Percentiles rank a stretch among this genome's conserved stretches.
Conservation (phyloP, 805 yeast species). For the Zygosaccharomyces kombuchaensis region DNA sequence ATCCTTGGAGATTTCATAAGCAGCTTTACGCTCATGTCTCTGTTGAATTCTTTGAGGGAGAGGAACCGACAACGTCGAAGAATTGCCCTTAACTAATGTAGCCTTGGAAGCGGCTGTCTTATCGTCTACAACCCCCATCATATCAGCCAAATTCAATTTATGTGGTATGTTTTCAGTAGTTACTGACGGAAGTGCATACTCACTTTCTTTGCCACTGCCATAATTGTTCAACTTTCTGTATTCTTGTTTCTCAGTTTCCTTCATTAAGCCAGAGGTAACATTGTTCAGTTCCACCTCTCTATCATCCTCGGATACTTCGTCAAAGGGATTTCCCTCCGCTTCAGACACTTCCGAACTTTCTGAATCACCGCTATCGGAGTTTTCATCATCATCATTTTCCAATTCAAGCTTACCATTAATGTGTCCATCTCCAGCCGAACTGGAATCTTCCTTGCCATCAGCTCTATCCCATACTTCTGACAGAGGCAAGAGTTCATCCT, state of each 20-base stretch:
- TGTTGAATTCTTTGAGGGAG: constrained; percentile 81
- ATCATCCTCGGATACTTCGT: constrained; percentile 42
- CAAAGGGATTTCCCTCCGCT: constrained; percentile 33
- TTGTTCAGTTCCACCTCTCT: constrained; percentile 50
- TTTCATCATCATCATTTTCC: constrained; percentile 18
- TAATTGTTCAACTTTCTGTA: constrained; percentile 48
- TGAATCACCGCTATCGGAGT: constrained; percentile 13
- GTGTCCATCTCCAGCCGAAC: constrained; percentile 24
- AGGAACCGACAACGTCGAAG: constrained; percentile 65
- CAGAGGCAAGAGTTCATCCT: constrained; percentile 64
- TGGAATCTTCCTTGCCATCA: constrained; percentile 36
- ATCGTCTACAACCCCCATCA: constrained; percentile 63
- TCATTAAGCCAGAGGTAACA: constrained; percentile 38
- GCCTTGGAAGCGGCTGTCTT: constrained; percentile 48
- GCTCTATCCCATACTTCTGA: constrained; percentile 83
- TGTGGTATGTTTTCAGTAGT: constrained; percentile 18
- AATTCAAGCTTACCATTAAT: constrained; percentile 15
- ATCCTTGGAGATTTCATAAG: constrained; percentile 81
- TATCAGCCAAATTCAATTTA: constrained; percentile 64
- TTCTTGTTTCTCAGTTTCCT: constrained; percentile 32
- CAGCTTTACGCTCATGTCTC: constrained; percentile 81
- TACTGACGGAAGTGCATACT: constrained; percentile 59
- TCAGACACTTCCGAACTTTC: constrained; percentile 25
- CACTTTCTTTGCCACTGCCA: constrained; percentile 60
- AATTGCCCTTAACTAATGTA: constrained; percentile 40